Evolutionary conservation across 139 green algal genomes (phyloP).

Genomic region (Chlorella sp.): DNA sequence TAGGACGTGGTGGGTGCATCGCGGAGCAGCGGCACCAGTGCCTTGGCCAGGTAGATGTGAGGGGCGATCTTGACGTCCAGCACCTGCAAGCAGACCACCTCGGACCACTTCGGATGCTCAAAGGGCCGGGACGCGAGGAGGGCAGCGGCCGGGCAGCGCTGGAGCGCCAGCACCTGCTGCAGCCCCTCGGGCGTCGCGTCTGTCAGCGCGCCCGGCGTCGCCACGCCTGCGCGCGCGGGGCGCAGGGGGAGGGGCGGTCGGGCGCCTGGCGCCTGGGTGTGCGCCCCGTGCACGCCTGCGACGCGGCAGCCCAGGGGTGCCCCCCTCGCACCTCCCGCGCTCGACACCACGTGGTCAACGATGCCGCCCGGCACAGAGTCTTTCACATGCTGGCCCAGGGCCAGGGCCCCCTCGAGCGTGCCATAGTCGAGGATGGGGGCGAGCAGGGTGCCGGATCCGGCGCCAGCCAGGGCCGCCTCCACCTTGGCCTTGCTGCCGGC

Average conservation of each 20-base stretch:
- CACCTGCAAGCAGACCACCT: no score
- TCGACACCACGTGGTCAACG: slow-evolving; percentile 1
- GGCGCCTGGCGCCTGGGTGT: background rate
- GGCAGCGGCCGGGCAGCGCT: no score
- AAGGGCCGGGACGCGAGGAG: no score
- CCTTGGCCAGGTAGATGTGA: background rate
- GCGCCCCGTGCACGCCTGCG: background rate
- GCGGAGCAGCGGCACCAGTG: background rate
- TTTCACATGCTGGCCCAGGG: background rate
- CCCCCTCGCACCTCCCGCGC: background rate
- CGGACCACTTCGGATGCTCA: no score
- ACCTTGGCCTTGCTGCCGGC: background rate
- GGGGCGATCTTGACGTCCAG: background rate
- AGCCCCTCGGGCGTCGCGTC: background rate
- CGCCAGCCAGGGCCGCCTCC: background rate
- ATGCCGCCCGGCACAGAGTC: background rate
- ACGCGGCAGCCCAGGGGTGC: background rate
- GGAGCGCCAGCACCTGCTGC: background rate
- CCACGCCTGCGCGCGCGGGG: background rate
- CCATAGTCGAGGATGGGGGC: background rate
- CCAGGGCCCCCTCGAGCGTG: background rate
- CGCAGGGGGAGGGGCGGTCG: background rate
- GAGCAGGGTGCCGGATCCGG: background rate
- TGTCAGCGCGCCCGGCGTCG: background rate
- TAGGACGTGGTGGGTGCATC: background rate